phyloP scores from a whole-genome alignment of 208 protist species.

The Crithidia expoeki region DNA sequence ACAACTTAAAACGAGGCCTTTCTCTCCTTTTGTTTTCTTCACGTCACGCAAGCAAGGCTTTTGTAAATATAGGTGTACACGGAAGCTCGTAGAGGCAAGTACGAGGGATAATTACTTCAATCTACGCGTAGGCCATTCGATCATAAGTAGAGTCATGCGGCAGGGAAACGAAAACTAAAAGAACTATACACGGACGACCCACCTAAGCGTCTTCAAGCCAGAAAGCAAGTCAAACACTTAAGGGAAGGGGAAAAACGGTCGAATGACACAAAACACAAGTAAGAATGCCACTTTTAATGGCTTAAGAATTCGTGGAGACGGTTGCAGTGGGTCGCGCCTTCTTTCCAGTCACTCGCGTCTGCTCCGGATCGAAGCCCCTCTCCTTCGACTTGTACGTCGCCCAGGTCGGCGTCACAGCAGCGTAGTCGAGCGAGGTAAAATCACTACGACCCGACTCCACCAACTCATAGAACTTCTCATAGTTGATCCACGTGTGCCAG shows the following conservation, averaged over 20 bases:
- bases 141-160: too few relatives aligned
- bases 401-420: slow-evolving; percentile 76
- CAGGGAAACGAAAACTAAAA: too few relatives aligned
- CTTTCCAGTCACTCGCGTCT: slow-evolving; percentile 72
- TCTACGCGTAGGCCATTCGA: too few relatives aligned
- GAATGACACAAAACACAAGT: too few relatives aligned
- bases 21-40: background rate
- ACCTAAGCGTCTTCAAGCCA: too few relatives aligned
- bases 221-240: too few relatives aligned
- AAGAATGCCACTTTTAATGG: too few relatives aligned
- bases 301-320: slow-evolving; percentile 47
- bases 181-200: too few relatives aligned
- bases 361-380: slow-evolving; percentile 89
- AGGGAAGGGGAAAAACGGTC: too few relatives aligned
- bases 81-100: background rate
- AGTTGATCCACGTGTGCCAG: slow-evolving; percentile 90
- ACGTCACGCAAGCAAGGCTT: background rate
- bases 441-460: slow-evolving; percentile 41
- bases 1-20: too few relatives aligned
- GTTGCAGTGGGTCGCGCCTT: slow-evolving; percentile 49
- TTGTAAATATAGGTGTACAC: background rate
- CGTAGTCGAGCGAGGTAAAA: slow-evolving; percentile 86
- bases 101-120: too few relatives aligned
- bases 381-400: slow-evolving; percentile 81
- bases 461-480: slow-evolving; percentile 81